Percentiles rank a stretch among this genome's conserved stretches.
These are phyloP conservation scores for Fremontodendron californicum DNA, from an alignment of 345 rosid species.

Conservation along the genomic window DNA sequence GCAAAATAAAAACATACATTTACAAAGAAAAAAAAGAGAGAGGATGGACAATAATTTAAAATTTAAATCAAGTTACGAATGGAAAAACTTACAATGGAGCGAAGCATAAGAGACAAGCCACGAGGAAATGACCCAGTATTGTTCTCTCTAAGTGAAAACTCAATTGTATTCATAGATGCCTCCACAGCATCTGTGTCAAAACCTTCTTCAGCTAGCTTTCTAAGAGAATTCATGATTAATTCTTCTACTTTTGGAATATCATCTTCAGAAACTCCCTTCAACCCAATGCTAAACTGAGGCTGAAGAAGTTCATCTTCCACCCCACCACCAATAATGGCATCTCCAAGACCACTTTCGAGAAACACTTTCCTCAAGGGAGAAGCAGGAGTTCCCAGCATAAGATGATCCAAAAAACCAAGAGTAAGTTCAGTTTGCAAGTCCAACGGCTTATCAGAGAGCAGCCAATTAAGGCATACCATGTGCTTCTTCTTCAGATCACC, in stretches of 20 bases:
- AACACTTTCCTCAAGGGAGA: conserved; percentile 88
- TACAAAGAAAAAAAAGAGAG: background rate
- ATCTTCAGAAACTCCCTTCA: conserved; percentile 82
- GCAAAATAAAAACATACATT: conserved; percentile 13
- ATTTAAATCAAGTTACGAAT: conserved; percentile 1
- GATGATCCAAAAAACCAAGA: conserved; percentile 90
- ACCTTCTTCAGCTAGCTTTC: conserved; percentile 79
- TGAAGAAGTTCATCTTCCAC: conserved; percentile 91
- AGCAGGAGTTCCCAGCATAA: conserved; percentile 94
- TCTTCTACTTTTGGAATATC: conserved; percentile 78
- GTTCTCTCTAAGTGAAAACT: conserved; percentile 94
- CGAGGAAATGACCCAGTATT: conserved; percentile 98
- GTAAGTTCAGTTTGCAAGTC: conserved; percentile 89
- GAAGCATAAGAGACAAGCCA: conserved; percentile 94
- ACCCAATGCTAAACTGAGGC: conserved; percentile 88
- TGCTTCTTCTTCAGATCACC: conserved; percentile 82
- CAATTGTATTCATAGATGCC: conserved; percentile 98
- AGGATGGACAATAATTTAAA: background rate
- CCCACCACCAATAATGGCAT: conserved; percentile 89
- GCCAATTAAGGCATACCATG: conserved; percentile 94
- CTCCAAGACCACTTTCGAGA: conserved; percentile 94
- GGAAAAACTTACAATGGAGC: conserved; percentile 56
- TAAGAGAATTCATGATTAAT: conserved; percentile 62
- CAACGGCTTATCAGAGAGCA: conserved; percentile 75
- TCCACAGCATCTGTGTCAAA: conserved; percentile 88